Conservation (phyloP, 495 filamentous ascomycete species). For the Podospora appendiculata region DNA sequence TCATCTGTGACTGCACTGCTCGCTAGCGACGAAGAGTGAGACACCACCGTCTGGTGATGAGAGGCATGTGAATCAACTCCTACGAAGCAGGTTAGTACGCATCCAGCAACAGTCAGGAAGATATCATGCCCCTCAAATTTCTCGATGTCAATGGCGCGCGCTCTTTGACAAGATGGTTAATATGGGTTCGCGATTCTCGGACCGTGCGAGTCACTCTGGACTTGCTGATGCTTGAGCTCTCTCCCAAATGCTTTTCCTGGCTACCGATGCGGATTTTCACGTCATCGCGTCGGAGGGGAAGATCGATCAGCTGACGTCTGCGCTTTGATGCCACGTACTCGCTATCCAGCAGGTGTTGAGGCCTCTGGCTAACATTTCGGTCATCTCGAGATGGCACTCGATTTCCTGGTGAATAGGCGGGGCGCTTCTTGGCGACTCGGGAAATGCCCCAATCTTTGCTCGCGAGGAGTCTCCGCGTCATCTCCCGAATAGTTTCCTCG, state of each 20-base stretch:
- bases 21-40: no score
- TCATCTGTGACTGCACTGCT: no score
- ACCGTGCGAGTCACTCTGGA: neutral
- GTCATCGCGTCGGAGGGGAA: conserved; percentile 4
- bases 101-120: neutral
- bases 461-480: conserved; percentile 13
- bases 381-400: neutral
- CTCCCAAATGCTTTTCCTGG: conserved; percentile 23
- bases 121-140: no score
- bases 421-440: neutral
- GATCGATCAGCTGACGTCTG: neutral
- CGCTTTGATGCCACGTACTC: neutral
- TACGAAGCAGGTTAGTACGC: neutral
- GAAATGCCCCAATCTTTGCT: conserved; percentile 13
- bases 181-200: no score
- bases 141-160: no score
- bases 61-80: no score
- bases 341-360: conserved; percentile 2
- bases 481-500: conserved; percentile 7
- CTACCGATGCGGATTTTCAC: conserved; percentile 31
- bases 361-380: neutral
- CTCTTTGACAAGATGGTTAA: no score
- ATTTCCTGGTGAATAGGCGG: neutral
- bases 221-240: conserved; percentile 6
- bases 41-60: no score